Percentiles rank a stretch among this genome's conserved stretches.
Evolutionary conservation across 1,284 basidiomycete genomes (phyloP).

Genomic region (Phlebopus sp.): DNA sequence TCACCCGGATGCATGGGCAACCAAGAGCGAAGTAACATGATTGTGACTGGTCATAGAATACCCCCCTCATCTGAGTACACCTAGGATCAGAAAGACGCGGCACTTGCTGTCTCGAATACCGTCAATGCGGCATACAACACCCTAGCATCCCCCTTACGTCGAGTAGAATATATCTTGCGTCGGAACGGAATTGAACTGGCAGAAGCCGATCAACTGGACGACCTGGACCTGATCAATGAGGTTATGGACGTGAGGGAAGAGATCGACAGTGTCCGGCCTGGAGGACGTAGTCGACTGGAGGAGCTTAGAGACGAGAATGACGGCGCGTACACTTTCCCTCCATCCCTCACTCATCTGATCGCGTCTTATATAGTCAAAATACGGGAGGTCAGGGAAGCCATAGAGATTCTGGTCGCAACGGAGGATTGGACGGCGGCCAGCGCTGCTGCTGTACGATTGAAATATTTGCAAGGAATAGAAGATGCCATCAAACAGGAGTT

Average conservation of each 20-base stretch:
- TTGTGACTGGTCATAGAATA: conserved; percentile 4
- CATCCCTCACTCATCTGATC: conserved; percentile 2
- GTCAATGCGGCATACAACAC: conserved; percentile 78
- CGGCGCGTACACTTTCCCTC: conserved; percentile 42
- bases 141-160: conserved; percentile 59
- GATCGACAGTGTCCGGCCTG: conserved; percentile 62
- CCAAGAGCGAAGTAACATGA: conserved; percentile 42
- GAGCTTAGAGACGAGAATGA: conserved; percentile 55
- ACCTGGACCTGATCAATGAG: conserved; percentile 71
- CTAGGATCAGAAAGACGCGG: conserved; percentile 58
- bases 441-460: conserved; percentile 64
- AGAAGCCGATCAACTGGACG: conserved; percentile 77
- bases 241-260: conserved; percentile 83
- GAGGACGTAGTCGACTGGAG: conserved; percentile 46
- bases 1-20: conserved; percentile 80
- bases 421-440: conserved; percentile 60
- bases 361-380: conserved; percentile 49
- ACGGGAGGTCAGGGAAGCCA: conserved; percentile 40
- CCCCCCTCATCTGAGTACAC: conserved; percentile 14
- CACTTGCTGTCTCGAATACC: conserved; percentile 63
- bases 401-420: conserved; percentile 52
- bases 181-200: conserved; percentile 57
- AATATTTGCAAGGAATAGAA: conserved; percentile 76
- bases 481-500: conserved; percentile 61
- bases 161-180: conserved; percentile 71